Conservation (phyloP, 2,329 filamentous ascomycete species). For the Fusarium transvaalense region DNA sequence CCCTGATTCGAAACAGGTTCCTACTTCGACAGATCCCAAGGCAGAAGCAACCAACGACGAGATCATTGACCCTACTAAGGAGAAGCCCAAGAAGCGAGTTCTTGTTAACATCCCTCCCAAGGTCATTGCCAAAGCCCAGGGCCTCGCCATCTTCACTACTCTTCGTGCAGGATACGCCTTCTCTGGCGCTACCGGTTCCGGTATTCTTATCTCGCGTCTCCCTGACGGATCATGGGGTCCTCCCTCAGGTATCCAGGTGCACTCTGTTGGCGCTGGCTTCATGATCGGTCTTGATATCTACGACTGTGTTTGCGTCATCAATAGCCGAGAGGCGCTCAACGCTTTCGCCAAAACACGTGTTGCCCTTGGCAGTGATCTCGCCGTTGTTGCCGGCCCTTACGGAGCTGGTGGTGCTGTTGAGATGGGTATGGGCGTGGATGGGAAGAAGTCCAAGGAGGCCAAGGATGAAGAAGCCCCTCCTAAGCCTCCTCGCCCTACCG, state of each 20-base stretch:
- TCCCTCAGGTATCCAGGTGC: conserved; percentile 84
- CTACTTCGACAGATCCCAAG: conserved; percentile 51
- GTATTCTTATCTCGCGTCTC: conserved; percentile 72
- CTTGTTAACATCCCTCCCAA: conserved; percentile 67
- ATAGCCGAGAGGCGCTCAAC: conserved; percentile 78
- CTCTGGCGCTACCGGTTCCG: conserved; percentile 75
- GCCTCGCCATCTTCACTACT: conserved; percentile 79
- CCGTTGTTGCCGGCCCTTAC: conserved; percentile 76
- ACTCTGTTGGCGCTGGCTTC: conserved; percentile 83
- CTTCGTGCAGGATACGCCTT: conserved; percentile 75
- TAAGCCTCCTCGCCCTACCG: conserved; percentile 27
- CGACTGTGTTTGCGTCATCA: conserved; percentile 89
- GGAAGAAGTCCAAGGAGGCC: conserved; percentile 59
- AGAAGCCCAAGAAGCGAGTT: conserved; percentile 61
- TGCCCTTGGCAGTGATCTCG: conserved; percentile 82
- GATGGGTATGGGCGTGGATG: conserved; percentile 55
- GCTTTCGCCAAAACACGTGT: conserved; percentile 82
- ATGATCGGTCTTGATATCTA: conserved; percentile 88
- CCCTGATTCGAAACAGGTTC: conserved; percentile 44
- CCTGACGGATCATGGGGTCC: conserved; percentile 80
- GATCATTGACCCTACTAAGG: conserved; percentile 51
- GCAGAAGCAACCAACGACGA: conserved; percentile 47
- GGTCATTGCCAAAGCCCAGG: conserved; percentile 74
- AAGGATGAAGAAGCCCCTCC: conserved; percentile 44
- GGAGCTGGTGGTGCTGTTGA: conserved; percentile 81